Base-by-base conservation (phyloP, 345 rosid genomes). In the Gossypium longicalyx region DNA sequence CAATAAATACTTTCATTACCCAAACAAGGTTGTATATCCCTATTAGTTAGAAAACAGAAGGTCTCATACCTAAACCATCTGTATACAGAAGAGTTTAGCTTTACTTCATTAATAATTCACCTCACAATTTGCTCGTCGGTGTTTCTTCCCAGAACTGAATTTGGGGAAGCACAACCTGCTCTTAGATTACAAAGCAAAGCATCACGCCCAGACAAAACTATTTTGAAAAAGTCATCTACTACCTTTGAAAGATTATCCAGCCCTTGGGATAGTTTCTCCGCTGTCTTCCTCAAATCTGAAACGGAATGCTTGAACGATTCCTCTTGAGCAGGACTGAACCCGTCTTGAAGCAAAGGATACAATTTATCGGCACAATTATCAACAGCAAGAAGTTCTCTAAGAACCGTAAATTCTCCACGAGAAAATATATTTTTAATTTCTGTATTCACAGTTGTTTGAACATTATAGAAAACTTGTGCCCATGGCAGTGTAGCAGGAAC, bases 181-280 rank as follows among this genome's bases (percentile, higher is more conserved):
- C 98, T 89, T 59, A 95, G 86, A 78, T 84, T 89, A 87, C 92
- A 80, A 10, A 95, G 96, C 87, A 95, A 83, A 29, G 92, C 93
- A 82, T 95, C 98, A 1, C 98, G 92, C 38, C 94, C 97, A 0
- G 83, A 72, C 75, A 95, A 80, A 77, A 88, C 87, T 84, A 91
- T 78, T 79, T 91, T 91, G 75, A 93, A 95, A 82, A 93, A 95
- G 69, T 78, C 77, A 73, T 95, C 98, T 61, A 93, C 92, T 81
- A 84, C 90, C 77, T 85, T 89, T 8, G 86, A 57, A 73, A 95
- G 88, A 67, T 76, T 67, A 79, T 95, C 97, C 58, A 93, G 78
- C 63, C 91, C 99, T 45, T 80, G 82, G 4, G 94, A 88, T 48
- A 93, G 87, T 29, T 80, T 78, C 72, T 85, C 96, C n/a, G 86